Evolutionary conservation across 768 basidiomycete genomes (phyloP), one percentile per base, ranked within the genome.

Genomic region (Clathrus columnatus): DNA sequence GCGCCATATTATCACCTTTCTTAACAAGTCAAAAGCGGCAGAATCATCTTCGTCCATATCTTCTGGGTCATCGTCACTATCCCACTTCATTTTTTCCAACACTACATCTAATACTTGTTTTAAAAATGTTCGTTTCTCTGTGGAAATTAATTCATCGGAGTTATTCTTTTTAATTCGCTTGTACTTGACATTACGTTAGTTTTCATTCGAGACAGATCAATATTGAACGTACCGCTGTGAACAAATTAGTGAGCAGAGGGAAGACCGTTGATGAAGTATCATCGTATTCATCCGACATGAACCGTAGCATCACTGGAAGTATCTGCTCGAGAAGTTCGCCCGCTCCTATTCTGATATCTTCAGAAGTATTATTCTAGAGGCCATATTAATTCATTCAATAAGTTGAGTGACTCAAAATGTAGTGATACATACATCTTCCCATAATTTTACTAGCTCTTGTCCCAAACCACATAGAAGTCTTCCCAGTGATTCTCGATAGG

Each of bases 31-130:
- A 61, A 98, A 96, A 51, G 83, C 83, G 7, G 80, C 79, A 57
- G 79, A 76, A 59, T 92, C 90, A 45, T 97, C 95, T 51, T 93
- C 91, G 54, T 97, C 95, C 44, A 82, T 77, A 62, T 95, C 91
- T 23, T 84, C 81, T 46, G 79, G 84, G 65, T 84, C 86, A 20
- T 83, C 84, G 55, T 81, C 84, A 69, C 76, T 82, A 48, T 85
- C 85, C 91, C 93, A 99, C 64, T 88, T 91, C 79, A 97, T 78
- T 71, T 97, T 96, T 51, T 79, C 74, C 44, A 98, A 70, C 23
- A 91, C 78, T 45, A 92, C 85, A 61, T 84, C 74, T 3, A 98
- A 74, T 4, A 96, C 72, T 1, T 84, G 84, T 2, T 74, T 72
- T 24, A 99, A 76, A 74, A 98, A 97, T 5, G 82, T 72, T 20